These are phyloP conservation scores for Rhodotorula babjevae DNA, from an alignment of 768 basidiomycete species.

Conservation along the genomic window DNA sequence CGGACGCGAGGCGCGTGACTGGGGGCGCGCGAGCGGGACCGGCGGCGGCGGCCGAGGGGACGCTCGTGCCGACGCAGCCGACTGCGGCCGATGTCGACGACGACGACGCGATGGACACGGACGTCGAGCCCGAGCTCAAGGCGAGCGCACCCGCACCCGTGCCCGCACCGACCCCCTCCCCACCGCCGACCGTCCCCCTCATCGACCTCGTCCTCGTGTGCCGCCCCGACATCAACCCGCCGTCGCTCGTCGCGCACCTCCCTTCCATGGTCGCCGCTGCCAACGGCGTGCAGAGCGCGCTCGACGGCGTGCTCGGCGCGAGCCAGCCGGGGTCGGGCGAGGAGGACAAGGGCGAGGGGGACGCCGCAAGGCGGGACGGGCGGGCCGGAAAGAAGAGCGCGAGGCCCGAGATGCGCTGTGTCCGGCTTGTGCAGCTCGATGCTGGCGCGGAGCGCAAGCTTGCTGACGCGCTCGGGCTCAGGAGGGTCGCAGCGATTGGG, in stretches of 20 bases:
- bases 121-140: neutral
- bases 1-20: slow-evolving; percentile 11
- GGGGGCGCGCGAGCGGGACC: neutral
- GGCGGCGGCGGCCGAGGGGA: neutral
- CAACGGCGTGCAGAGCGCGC: slow-evolving; percentile 52
- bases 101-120: neutral
- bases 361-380: no score
- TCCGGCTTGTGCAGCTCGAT: neutral
- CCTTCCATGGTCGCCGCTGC: slow-evolving; percentile 71
- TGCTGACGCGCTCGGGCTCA: slow-evolving; percentile 61
- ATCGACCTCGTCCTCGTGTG: slow-evolving; percentile 60
- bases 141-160: neutral
- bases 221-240: slow-evolving; percentile 67
- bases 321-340: neutral
- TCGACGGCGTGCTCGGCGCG: slow-evolving; percentile 40
- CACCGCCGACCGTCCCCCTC: slow-evolving; percentile 38
- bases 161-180: neutral
- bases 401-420: neutral
- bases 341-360: neutral
- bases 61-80: neutral
- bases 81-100: neutral
- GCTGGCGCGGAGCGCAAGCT: slow-evolving; percentile 55
- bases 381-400: neutral
- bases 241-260: slow-evolving; percentile 66
- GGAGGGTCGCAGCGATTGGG: slow-evolving; percentile 63